phyloP scores from a whole-genome alignment of 176 grass and related monocot species.

The Oryza meridionalis region DNA sequence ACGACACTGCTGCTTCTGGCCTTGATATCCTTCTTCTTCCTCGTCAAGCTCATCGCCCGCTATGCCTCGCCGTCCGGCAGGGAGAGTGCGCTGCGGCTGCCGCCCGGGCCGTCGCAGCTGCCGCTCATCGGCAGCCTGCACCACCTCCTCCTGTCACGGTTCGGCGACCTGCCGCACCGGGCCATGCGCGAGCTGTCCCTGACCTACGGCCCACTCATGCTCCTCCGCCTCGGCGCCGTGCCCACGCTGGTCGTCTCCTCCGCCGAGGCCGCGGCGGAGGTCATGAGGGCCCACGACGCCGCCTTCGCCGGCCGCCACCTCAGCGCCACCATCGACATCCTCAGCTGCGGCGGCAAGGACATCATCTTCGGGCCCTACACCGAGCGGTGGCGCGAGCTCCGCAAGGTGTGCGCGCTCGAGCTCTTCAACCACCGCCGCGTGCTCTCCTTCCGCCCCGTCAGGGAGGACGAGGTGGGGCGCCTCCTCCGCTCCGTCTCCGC shows the following conservation, averaged over 20 bases:
- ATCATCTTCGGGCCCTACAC: conserved; percentile 48
- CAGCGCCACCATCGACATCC: conserved; percentile 24
- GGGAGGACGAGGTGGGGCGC: conserved; percentile 38
- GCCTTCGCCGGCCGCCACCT: conserved; percentile 35
- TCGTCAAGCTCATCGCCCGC: conserved; percentile 20
- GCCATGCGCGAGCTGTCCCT: conserved; percentile 33
- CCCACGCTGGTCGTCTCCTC: conserved; percentile 47
- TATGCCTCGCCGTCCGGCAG: not conserved
- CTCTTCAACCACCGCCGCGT: conserved; percentile 51
- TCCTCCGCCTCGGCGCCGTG: conserved; percentile 47
- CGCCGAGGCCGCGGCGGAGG: conserved; percentile 44
- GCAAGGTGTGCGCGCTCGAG: conserved; percentile 43
- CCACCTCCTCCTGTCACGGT: conserved; percentile 37
- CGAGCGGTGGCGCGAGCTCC: conserved; percentile 48
- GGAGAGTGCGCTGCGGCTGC: not conserved
- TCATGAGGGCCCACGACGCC: conserved; percentile 48
- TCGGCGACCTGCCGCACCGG: conserved; percentile 37
- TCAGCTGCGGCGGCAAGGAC: conserved; percentile 27
- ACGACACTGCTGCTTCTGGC: not conserved
- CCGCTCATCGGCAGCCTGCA: conserved; percentile 54
- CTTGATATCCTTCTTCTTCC: not conserved
- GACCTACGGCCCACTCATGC: conserved; percentile 30
- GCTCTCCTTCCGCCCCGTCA: conserved; percentile 26
- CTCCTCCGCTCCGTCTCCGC: conserved; percentile 23
- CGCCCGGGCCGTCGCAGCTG: conserved; percentile 49